Percentiles rank a stretch among this genome's conserved stretches.
Evolutionary conservation across 305 asterid species (phyloP).

Genomic region (Rubia balearica): DNA sequence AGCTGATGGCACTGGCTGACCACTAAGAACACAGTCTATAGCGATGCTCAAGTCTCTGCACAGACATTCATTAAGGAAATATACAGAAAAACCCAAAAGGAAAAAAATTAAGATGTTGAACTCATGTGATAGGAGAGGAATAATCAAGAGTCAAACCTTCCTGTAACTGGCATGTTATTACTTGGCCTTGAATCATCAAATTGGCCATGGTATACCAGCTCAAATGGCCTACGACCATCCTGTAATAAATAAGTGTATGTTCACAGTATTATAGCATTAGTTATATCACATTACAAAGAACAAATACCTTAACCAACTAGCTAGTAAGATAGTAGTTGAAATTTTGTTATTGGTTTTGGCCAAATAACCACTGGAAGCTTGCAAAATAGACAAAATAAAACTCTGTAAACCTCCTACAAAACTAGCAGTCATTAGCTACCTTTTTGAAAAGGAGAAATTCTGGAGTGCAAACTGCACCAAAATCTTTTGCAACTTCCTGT

Average conservation of each 20-base stretch:
- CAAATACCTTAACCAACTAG: neutral
- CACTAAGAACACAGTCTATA: conserved; percentile 69
- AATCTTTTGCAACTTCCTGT: conserved; percentile 81
- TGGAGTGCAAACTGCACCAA: conserved; percentile 94
- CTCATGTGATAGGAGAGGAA: neutral
- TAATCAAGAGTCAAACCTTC: conserved; percentile 50
- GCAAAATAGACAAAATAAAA: neutral
- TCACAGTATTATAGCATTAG: neutral
- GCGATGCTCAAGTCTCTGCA: conserved; percentile 82
- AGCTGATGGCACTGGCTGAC: conserved; percentile 57
- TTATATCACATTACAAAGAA: neutral
- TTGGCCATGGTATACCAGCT: conserved; percentile 90
- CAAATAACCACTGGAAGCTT: neutral
- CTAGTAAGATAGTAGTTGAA: neutral
- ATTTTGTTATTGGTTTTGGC: neutral
- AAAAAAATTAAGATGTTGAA: neutral
- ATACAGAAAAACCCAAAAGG: neutral
- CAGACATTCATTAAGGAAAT: conserved; percentile 13
- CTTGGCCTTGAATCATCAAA: conserved; percentile 91
- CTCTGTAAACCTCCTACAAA: neutral
- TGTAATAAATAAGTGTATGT: conserved; percentile 19
- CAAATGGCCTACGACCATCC: conserved; percentile 96
- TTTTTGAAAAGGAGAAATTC: conserved; percentile 87
- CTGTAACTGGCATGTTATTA: conserved; percentile 54
- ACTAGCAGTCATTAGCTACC: conserved; percentile 33